phyloP scores from a whole-genome alignment of 2,329 filamentous ascomycete species.

The Penicillium sclerotiorum region DNA sequence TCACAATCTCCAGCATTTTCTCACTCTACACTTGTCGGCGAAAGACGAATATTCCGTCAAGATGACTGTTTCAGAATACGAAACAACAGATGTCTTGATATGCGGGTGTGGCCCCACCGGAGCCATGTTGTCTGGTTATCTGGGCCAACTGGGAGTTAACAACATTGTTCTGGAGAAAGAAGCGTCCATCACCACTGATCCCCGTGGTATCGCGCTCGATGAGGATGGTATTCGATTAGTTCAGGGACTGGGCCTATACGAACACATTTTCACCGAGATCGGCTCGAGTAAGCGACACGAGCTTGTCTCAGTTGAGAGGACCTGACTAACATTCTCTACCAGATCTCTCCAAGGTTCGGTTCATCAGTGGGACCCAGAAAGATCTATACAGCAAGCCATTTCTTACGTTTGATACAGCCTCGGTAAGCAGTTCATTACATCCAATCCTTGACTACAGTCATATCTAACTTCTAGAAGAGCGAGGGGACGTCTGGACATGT shows the following conservation, averaged over 20 bases:
- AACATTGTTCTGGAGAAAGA: slow-evolving; percentile 34
- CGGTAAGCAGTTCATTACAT: slow-evolving; percentile 7
- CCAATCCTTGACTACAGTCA: not conserved
- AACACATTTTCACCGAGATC: slow-evolving; percentile 31
- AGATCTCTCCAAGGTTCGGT: slow-evolving; percentile 11
- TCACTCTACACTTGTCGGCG: no score
- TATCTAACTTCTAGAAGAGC: slow-evolving; percentile 21
- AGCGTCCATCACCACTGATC: slow-evolving; percentile 34
- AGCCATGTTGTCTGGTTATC: slow-evolving; percentile 29
- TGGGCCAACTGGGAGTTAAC: slow-evolving; percentile 25
- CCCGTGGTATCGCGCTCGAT: slow-evolving; percentile 34
- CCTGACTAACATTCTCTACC: not conserved
- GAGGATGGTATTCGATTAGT: slow-evolving; percentile 36
- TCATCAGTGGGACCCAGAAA: slow-evolving; percentile 7
- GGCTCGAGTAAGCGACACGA: slow-evolving; percentile 22
- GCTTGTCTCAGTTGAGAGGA: slow-evolving; percentile 2
- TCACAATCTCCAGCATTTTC: no score
- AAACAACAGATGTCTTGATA: slow-evolving; percentile 32
- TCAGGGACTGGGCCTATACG: slow-evolving; percentile 34
- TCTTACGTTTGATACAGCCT: slow-evolving; percentile 9
- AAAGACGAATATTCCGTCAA: not conserved
- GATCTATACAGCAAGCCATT: slow-evolving; percentile 8
- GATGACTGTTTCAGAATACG: slow-evolving; percentile 5
- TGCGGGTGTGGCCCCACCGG: slow-evolving; percentile 36
- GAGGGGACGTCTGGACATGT: slow-evolving; percentile 34